A percentile compares a stretch with the other conserved stretches of the same genome.
These are phyloP conservation scores for Intubia oerlemansii DNA, from an alignment of 2,329 filamentous ascomycete genomes.

Conservation along the genomic window DNA sequence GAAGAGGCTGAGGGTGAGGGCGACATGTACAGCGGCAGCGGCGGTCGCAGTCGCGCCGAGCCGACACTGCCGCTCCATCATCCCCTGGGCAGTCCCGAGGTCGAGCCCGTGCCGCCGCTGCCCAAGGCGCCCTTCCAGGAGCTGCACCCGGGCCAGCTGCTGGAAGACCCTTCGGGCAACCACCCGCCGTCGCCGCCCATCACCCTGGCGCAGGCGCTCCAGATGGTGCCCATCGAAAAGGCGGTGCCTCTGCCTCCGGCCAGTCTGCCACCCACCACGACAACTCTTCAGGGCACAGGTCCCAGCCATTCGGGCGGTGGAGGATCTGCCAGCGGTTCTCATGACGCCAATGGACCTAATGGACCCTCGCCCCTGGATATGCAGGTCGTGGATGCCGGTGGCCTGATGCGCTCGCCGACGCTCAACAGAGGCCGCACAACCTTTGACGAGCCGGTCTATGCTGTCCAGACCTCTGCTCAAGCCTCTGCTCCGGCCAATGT, in stretches of 20 bases:
- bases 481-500: slow-evolving; percentile 13
- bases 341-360: no score
- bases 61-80: no score
- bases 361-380: no score
- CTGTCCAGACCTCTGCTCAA: slow-evolving; percentile 9
- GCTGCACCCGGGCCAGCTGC: slow-evolving; percentile 4
- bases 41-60: not conserved
- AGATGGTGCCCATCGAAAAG: slow-evolving; percentile 20
- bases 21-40: slow-evolving; percentile 6
- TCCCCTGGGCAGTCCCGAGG: slow-evolving; percentile 12
- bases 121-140: slow-evolving; percentile 4
- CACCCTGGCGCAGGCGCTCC: slow-evolving; percentile 25
- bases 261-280: no score
- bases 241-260: no score
- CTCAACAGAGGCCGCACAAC: no score
- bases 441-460: slow-evolving; percentile 1
- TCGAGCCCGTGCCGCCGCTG: slow-evolving; percentile 8
- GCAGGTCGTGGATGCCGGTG: no score
- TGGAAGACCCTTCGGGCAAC: slow-evolving; percentile 4
- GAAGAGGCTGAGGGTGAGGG: slow-evolving; percentile 12
- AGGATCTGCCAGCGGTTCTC: no score
- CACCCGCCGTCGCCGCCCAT: slow-evolving; percentile 23
- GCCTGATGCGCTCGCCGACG: no score
- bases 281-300: no score
- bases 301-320: no score